Conservation (phyloP, 2,329 filamentous ascomycete species). For the Talaromyces sp. region DNA sequence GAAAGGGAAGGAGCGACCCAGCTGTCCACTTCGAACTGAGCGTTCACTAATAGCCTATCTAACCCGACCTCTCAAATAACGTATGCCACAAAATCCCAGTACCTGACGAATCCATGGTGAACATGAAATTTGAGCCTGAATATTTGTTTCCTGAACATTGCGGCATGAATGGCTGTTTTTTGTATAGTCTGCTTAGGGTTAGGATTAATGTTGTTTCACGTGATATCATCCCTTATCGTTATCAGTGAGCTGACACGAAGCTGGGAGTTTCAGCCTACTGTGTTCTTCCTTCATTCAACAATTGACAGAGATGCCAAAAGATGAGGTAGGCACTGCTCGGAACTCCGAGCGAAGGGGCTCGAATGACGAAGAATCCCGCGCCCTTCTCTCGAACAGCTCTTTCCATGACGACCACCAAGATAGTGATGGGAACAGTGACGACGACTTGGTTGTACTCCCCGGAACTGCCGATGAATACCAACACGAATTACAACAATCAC, state of each 20-base stretch:
- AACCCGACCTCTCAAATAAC: too few species aligned
- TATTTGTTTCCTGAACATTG: not conserved
- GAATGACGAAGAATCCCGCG: constrained; percentile 32
- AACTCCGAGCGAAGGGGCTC: constrained; percentile 31
- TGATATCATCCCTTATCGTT: constrained; percentile 23
- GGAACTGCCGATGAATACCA: constrained; percentile 21
- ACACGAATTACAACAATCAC: constrained; percentile 15
- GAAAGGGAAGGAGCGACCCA: constrained; percentile 12
- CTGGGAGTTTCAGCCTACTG: constrained; percentile 24
- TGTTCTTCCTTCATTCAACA: constrained; percentile 19
- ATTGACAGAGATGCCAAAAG: constrained; percentile 41
- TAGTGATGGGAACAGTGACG: constrained; percentile 23
- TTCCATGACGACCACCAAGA: constrained; percentile 16
- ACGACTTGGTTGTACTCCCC: constrained; percentile 28
- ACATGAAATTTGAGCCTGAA: not conserved
- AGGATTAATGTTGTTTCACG: constrained; percentile 23
- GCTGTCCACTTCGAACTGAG: too few species aligned
- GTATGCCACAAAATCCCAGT: too few species aligned
- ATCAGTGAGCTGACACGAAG: constrained; percentile 20
- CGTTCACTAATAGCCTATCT: not conserved
- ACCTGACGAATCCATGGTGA: not conserved
- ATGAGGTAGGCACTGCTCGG: constrained; percentile 36
- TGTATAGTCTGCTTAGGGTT: not conserved
- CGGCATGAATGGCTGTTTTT: not conserved
- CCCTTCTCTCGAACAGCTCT: constrained; percentile 30